Evolutionary conservation across 1,139 yeast genomes (phyloP), one percentile per base, ranked within the genome.

Genomic region (Torulaspora pretoriensis): DNA sequence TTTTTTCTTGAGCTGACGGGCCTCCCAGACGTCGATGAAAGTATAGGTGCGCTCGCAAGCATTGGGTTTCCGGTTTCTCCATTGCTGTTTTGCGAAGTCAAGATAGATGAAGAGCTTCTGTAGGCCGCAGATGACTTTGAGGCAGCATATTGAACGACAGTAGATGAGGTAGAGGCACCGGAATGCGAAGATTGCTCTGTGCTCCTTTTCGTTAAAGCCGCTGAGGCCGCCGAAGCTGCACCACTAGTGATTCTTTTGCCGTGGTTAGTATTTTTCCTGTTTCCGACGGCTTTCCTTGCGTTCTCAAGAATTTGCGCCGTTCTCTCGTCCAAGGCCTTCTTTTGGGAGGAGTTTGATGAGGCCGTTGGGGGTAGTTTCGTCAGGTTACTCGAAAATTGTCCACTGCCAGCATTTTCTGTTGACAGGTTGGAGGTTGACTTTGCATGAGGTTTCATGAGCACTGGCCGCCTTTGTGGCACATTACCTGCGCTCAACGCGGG

Each of bases 211-310:
- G 47, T 55, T n/a, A 63, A 47, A 2, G 66, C 67, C 19, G 60
- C 50, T 3, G 67, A 58, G 5, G 72, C 71, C 3, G 71, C 70
- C 13, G 63, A 59, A 1, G 70, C 68, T 2, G 71, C 68, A 22
- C 55, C 53, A 40, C 61, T 59, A 8, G 58, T 47, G 12, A 47
- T 40, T 40, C 57, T 50, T 17, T 46, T 52, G 23, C 46, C 40
- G 23, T 35, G 37, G n/a, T 47, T 47, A 3, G 39, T 32, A 31
- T 45, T 49, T 32, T 56, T 59, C 40, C 64, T 55, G 29, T 42
- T 47, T 22, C 52, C 50, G 3, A 55, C 53, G 30, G 55, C 55
- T 31, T 52, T 49, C 46, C 57, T 54, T 8, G 61, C 65, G 39
- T 49, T 55, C 16, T 60, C 60, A 30, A 61, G 47, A 9, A 61